phyloP scores from a whole-genome alignment of 306 rosid species.

The Bauhinia variegata region DNA sequence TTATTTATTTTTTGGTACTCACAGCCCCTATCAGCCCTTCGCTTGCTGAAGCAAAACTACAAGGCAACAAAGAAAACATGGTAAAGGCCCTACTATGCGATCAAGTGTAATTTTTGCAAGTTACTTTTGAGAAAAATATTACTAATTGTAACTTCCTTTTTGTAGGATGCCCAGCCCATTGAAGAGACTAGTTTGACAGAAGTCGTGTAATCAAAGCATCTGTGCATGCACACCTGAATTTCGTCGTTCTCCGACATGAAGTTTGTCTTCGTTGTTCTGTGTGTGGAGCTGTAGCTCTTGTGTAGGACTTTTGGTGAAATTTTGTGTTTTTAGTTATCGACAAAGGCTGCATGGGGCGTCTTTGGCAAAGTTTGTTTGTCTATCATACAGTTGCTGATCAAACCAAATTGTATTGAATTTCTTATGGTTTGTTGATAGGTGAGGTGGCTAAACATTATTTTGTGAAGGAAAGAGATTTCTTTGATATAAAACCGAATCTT shows the following conservation, averaged over 20 bases:
- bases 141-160: background rate
- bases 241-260: slow-evolving; percentile 40
- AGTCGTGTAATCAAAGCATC: slow-evolving; percentile 35
- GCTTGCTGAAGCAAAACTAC: slow-evolving; percentile 40
- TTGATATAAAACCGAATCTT: background rate
- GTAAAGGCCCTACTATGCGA: slow-evolving; percentile 35
- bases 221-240: slow-evolving; percentile 29
- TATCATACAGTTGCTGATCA: slow-evolving; percentile 24
- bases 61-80: slow-evolving; percentile 75
- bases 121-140: background rate
- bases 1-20: slow-evolving; percentile 19
- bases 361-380: slow-evolving; percentile 27
- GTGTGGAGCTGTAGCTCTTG: slow-evolving; percentile 52
- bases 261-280: slow-evolving; percentile 49
- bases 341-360: slow-evolving; percentile 27
- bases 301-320: slow-evolving; percentile 41
- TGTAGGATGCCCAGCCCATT: slow-evolving; percentile 51
- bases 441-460: background rate
- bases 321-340: slow-evolving; percentile 34
- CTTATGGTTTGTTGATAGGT: slow-evolving; percentile 15
- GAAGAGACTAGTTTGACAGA: slow-evolving; percentile 47
- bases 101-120: background rate
- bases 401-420: slow-evolving; percentile 26
- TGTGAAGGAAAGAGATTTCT: slow-evolving; percentile 19
- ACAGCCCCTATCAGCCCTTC: slow-evolving; percentile 49